Percentiles rank a stretch among this genome's conserved stretches.
Evolutionary conservation across 306 rosid species (phyloP).

Genomic region (Nissolia schottii): DNA sequence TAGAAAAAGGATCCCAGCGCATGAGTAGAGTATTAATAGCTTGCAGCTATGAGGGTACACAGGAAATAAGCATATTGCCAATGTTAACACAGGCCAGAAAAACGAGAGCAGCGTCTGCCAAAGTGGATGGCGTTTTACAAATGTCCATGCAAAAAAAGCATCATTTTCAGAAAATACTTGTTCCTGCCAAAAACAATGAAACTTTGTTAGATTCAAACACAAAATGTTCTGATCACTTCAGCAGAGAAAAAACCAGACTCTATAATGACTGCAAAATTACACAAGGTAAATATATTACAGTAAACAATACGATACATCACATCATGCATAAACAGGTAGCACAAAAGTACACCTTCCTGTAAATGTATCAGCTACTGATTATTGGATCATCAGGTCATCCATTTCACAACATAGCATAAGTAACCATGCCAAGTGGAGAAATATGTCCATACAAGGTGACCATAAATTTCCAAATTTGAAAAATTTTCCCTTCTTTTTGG

Average conservation of each 20-base stretch:
- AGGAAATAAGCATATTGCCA: conserved; percentile 98
- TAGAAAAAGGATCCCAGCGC: conserved; percentile 87
- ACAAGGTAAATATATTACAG: neutral
- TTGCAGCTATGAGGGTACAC: conserved; percentile 97
- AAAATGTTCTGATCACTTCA: neutral
- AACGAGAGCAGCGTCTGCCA: conserved; percentile 99
- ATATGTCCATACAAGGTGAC: neutral
- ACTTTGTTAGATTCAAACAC: conserved; percentile 27
- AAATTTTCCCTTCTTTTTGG: neutral
- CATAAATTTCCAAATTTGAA: neutral
- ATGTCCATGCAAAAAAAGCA: conserved; percentile 98
- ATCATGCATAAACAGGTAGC: neutral
- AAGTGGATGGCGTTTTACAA: conserved; percentile 82
- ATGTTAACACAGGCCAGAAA: conserved; percentile 94
- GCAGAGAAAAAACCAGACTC: neutral
- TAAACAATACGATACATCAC: neutral
- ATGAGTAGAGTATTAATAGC: conserved; percentile 85
- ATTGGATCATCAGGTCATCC: conserved; percentile 12
- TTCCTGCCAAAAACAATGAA: conserved; percentile 60
- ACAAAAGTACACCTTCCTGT: neutral
- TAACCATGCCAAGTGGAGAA: conserved; percentile 10
- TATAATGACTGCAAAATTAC: neutral
- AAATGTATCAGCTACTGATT: neutral
- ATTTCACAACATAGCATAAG: neutral
- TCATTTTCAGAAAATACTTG: conserved; percentile 88